Evolutionary conservation across 2,329 filamentous ascomycete genomes (phyloP).

Genomic region (Arthrobotrys musiformis): DNA sequence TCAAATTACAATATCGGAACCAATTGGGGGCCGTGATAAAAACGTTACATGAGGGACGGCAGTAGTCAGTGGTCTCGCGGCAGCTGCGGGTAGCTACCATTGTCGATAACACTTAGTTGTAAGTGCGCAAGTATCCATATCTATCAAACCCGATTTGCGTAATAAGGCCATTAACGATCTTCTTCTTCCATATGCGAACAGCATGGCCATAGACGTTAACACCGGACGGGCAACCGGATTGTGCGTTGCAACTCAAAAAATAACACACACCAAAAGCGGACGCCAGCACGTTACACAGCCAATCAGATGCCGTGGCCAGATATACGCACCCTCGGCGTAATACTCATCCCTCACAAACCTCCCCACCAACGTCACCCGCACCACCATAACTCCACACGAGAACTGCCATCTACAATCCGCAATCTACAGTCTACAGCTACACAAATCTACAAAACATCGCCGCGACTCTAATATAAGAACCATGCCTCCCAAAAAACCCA

Average conservation of each 20-base stretch:
- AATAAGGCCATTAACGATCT: too few species aligned
- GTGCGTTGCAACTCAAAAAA: constrained; percentile 33
- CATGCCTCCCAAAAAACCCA: constrained; percentile 70
- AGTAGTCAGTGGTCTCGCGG: too few species aligned
- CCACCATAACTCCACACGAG: background rate
- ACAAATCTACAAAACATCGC: background rate
- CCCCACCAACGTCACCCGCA: background rate
- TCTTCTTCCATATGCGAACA: too few species aligned
- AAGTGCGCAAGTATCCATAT: too few species aligned
- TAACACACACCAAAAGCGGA: constrained; percentile 27
- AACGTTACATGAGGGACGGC: too few species aligned
- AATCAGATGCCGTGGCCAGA: background rate
- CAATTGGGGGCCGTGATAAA: too few species aligned
- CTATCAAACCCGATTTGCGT: too few species aligned
- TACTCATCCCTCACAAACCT: background rate
- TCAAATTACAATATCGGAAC: too few species aligned
- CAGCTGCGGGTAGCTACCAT: too few species aligned
- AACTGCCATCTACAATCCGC: background rate
- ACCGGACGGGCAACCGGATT: background rate
- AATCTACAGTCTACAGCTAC: background rate
- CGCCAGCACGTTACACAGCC: constrained; percentile 32
- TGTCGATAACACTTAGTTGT: too few species aligned
- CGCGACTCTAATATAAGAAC: background rate
- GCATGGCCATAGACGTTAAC: too few species aligned
- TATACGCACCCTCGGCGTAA: background rate